Base-by-base conservation (phyloP, 169 alveolate genomes). In the Babesia ovata region DNA sequence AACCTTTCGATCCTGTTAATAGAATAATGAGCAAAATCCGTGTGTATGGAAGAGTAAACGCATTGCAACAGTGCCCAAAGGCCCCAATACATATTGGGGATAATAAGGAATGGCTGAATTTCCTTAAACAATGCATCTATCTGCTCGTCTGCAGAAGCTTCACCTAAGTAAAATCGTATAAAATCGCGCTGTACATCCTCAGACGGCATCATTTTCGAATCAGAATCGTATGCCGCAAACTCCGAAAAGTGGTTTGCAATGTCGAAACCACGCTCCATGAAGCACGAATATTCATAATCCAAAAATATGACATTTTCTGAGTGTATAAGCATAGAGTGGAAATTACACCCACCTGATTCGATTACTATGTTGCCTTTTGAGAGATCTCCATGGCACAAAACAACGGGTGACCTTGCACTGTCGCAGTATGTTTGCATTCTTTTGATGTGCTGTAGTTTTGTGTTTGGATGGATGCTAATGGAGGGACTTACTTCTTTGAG, bases 211-310 rank as follows among this genome's bases (percentile, higher is more conserved):
- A 46, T 42, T 17, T 56, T 70, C 85, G 83, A 69, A 21, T 84
- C 86, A n/a, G 86, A 62, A 21, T 85, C 62, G 48, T 65, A 12
- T 0, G 49, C 92, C 22, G 88, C 90, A 78, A 79, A 89, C 52
- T 89, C 94, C 54, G 69, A 75, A 44, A 89, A 78, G 72, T 89
- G 94, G 44, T 78, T 78, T 13, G 94, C 92, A 4, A 89, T 89
- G 72, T 89, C 94, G 42, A 46, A 89, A 8, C 87, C 94, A 10
- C 94, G 65, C 59, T 89, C 94, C 92, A 89, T 86, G 28, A 85
- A 84, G 45, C 94, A 89, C 2, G 91, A 56, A 46, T 89, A 89
- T 57, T 89, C 94, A 42, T 79, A 89, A 63, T 90, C 94, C 33
- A 90, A 81, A 45, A 90, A 86, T 33, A 73, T 45, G 17, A 90